phyloP scores from a whole-genome alignment of 306 rosid genomes.

The Sicyos edulis region DNA sequence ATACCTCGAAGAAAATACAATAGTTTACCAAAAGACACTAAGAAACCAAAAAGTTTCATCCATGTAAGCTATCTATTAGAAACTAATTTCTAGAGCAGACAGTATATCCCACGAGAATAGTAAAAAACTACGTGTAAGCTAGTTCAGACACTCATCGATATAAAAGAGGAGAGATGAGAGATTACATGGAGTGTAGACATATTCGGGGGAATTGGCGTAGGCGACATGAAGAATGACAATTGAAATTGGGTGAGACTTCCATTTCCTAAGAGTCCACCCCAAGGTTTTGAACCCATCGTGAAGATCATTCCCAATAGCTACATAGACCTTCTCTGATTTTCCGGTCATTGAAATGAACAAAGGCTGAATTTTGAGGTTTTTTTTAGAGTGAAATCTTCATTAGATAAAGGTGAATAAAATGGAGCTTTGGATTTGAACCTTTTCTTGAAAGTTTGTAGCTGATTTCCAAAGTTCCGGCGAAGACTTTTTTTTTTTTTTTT shows the following conservation, averaged over 20 bases:
- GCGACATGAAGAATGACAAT: constrained; percentile 56
- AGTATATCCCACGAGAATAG: too few species aligned
- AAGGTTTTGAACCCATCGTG: constrained; percentile 65
- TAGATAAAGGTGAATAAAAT: not conserved
- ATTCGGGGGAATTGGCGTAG: constrained; percentile 36
- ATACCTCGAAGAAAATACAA: not conserved
- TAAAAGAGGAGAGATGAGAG: not conserved
- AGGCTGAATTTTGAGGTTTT: not conserved
- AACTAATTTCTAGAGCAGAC: too few species aligned
- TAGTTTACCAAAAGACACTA: too few species aligned
- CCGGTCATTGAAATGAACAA: constrained; percentile 32
- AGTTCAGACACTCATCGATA: too few species aligned
- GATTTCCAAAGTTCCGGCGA: constrained; percentile 7
- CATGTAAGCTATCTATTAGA: too few species aligned
- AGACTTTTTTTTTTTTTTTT: not conserved
- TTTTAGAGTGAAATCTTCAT: constrained; percentile 1
- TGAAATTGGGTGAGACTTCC: constrained; percentile 65
- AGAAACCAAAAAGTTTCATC: too few species aligned
- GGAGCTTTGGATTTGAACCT: not conserved
- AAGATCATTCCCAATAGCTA: constrained; percentile 61
- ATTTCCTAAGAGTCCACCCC: constrained; percentile 62
- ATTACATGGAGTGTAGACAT: constrained; percentile 71
- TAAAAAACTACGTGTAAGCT: too few species aligned
- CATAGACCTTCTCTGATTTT: constrained; percentile 46
- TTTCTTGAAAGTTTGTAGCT: not conserved